Base-by-base conservation (phyloP, 345 rosid species). In the Linum trigynum region DNA sequence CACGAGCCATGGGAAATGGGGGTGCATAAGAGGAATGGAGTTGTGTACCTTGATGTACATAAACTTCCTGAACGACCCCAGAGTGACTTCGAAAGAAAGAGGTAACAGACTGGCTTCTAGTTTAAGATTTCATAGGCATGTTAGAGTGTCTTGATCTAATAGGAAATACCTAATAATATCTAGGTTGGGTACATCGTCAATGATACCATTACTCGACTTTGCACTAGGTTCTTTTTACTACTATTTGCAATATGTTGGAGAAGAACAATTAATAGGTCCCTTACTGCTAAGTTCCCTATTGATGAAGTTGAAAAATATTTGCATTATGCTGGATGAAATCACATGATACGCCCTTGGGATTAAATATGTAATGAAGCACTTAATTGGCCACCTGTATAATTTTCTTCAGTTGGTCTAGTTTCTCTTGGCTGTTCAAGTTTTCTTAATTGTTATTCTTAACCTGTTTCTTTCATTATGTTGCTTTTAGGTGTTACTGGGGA, bases 1-100 rank as follows among this genome's bases (percentile, higher is more conserved):
- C 77, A 82, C 66, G 99, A 90, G 60, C 88, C 97, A 39, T 94
- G 99, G 99, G 97, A 90, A 83, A 94, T 94, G 97, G 99, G 99
- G 10, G 97, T 94, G 79, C 99, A 94, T 76, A 90, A 88, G 81
- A 83, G 97, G 83, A 88, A 90, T 72, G 97, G 97, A 60, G 87
- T 83, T 36, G 89, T 94, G 62, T 90, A 94, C 81, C 87, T 88
- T 58, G 97, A 94, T 70, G 92, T 86, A 57, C 99, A 94, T 80
- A 94, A 90, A 77, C 83, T 90, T 51, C 99, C 92, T 57, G 96
- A 90, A 73, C 81, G 90, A 71, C 92, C 85, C 38, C 84, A 81
- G 66, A 90, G 80, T 73, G 96, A 94, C 65, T 78, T 88, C 77
- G 95, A 94, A 56, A 88, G 92, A 63, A 82, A 82, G 79, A 90